Evolutionary conservation across 2,329 filamentous ascomycete genomes (phyloP).

Genomic region (Hypoxylon sp.): DNA sequence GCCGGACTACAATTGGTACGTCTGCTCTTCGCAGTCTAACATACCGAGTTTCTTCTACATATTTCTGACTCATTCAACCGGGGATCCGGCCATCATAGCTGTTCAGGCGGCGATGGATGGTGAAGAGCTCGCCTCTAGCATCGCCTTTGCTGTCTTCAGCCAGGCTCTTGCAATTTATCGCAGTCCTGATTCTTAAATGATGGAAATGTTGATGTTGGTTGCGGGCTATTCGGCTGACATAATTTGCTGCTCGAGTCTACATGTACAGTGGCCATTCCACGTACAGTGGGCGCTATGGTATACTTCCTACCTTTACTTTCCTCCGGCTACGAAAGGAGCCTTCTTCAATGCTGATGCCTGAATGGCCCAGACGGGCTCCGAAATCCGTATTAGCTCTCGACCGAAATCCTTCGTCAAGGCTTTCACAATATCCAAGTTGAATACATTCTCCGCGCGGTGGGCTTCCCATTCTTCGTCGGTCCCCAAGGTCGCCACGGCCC

Average conservation of each 20-base stretch:
- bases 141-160: background rate
- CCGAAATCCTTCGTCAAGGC: constrained; percentile 56
- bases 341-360: constrained; percentile 53
- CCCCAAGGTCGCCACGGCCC: constrained; percentile 57
- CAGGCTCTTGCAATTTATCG: no score
- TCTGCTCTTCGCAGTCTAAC: background rate
- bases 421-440: constrained; percentile 39
- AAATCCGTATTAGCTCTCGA: constrained; percentile 50
- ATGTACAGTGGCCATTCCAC: no score
- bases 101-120: background rate
- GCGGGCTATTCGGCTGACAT: no score
- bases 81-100: background rate
- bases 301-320: no score
- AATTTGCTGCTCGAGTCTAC: no score
- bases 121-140: constrained; percentile 2
- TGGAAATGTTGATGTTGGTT: no score
- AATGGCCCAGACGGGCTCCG: constrained; percentile 53
- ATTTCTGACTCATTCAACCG: background rate
- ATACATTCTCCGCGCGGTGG: background rate
- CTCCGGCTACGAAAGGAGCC: constrained; percentile 47
- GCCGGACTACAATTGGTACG: constrained; percentile 3
- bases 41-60: background rate
- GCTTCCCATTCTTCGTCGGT: constrained; percentile 46
- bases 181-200: no score
- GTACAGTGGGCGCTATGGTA: no score